phyloP scores from a whole-genome alignment of 1,284 basidiomycete genomes.

The Papiliotrema laurentii region DNA sequence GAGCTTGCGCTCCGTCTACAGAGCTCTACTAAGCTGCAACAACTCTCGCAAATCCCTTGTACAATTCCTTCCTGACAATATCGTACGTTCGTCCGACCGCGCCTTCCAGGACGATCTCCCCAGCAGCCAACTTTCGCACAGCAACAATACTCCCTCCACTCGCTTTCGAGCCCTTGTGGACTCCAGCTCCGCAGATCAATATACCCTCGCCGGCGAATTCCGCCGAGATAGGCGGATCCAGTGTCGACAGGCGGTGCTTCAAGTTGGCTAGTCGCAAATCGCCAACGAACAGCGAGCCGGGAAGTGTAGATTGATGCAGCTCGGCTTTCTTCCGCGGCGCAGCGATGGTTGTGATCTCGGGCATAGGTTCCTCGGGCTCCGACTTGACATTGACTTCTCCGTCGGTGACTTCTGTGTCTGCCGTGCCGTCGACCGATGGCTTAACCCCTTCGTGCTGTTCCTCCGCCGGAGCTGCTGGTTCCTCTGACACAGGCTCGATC shows the following conservation, averaged over 20 bases:
- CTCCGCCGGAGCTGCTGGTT: slow-evolving; percentile 1
- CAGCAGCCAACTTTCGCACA: slow-evolving; percentile 77
- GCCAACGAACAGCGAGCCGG: slow-evolving; percentile 89
- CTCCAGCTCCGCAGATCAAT: slow-evolving; percentile 69
- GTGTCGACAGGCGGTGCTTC: slow-evolving; percentile 65
- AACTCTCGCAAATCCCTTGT: slow-evolving; percentile 79
- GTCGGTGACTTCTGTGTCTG: neutral
- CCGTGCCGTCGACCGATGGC: no score
- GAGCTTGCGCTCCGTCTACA: no score
- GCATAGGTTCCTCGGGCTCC: slow-evolving; percentile 9
- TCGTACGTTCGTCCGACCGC: slow-evolving; percentile 84
- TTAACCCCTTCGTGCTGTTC: no score
- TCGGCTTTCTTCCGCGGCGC: slow-evolving; percentile 12
- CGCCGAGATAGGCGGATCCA: slow-evolving; percentile 65
- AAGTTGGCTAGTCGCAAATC: slow-evolving; percentile 84
- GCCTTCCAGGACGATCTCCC: slow-evolving; percentile 82
- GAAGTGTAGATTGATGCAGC: slow-evolving; percentile 62
- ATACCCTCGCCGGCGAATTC: slow-evolving; percentile 93
- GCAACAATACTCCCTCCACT: slow-evolving; percentile 70
- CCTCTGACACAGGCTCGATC: neutral
- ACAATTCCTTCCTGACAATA: slow-evolving; percentile 77
- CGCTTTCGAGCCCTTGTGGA: slow-evolving; percentile 53
- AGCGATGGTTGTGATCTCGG: slow-evolving; percentile 2
- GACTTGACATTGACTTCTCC: slow-evolving; percentile 11
- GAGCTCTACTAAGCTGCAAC: slow-evolving; percentile 50